A percentile compares a stretch with the other conserved stretches of the same genome.
These are phyloP conservation scores for Delonix regia DNA, from an alignment of 306 rosid species.

Conservation along the genomic window DNA sequence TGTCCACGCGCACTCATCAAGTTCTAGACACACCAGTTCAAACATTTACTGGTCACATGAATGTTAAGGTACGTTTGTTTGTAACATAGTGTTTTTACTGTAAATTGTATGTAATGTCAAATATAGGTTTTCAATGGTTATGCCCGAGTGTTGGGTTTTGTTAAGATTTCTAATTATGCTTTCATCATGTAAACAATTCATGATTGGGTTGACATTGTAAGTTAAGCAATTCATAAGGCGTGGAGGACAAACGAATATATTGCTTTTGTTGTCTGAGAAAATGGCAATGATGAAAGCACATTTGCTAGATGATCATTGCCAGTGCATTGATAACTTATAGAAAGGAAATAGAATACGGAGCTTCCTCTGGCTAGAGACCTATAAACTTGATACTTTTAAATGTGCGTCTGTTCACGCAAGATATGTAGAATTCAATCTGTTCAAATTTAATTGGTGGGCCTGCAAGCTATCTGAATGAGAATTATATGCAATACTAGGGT, in stretches of 20 bases:
- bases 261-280: too few relatives aligned
- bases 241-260: too few relatives aligned
- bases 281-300: too few relatives aligned
- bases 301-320: too few relatives aligned
- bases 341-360: too few relatives aligned
- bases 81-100: neutral
- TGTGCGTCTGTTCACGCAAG: neutral
- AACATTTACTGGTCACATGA: constrained; percentile 81
- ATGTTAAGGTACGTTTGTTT: constrained; percentile 72
- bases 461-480: neutral
- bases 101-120: neutral
- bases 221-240: too few relatives aligned
- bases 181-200: neutral
- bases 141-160: constrained; percentile 17
- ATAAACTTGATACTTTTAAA: too few relatives aligned
- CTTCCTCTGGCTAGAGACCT: too few relatives aligned
- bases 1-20: constrained; percentile 72
- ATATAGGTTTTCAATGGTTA: neutral
- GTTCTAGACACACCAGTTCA: constrained; percentile 77
- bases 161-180: neutral
- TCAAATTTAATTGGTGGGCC: neutral
- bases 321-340: too few relatives aligned
- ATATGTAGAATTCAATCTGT: neutral
- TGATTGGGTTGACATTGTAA: neutral
- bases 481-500: too few relatives aligned